Conservation (phyloP, 176 grass and related monocot genomes). For the Aegilops umbellulata region DNA sequence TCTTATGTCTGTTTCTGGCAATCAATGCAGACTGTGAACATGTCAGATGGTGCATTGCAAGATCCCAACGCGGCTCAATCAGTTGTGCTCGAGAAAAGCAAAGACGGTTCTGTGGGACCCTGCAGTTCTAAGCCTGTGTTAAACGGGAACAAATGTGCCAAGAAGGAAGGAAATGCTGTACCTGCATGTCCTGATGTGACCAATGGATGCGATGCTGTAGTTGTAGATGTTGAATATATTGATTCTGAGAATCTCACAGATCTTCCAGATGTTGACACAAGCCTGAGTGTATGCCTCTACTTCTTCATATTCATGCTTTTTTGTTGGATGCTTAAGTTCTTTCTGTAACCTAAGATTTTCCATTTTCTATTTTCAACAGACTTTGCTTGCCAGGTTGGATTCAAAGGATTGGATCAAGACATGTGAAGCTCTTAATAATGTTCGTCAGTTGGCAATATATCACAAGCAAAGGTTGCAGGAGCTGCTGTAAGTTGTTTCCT, state of each 20-base stretch:
- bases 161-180: conserved; percentile 44
- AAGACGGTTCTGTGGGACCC: conserved; percentile 27
- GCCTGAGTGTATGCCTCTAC: conserved; percentile 43
- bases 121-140: conserved; percentile 29
- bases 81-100: conserved; percentile 30
- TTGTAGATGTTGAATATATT: conserved; percentile 53
- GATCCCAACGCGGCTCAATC: conserved; percentile 47
- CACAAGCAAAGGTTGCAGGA: conserved; percentile 85
- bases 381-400: conserved; percentile 77
- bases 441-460: conserved; percentile 75
- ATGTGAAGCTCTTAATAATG: conserved; percentile 96
- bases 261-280: conserved; percentile 44
- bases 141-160: conserved; percentile 33
- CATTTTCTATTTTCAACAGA: conserved; percentile 41
- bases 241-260: conserved; percentile 59
- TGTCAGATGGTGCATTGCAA: conserved; percentile 44
- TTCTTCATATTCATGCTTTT: conserved; percentile 17
- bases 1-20: conserved; percentile 10
- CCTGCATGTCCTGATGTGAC: conserved; percentile 17
- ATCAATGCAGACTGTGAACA: conserved; percentile 28
- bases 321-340: not conserved
- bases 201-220: conserved; percentile 40
- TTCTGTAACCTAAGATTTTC: not conserved
- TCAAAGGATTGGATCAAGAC: conserved; percentile 89
- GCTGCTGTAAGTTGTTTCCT: conserved; percentile 61